A percentile compares a stretch with the other conserved stretches of the same genome.
Evolutionary conservation across 1,139 yeast genomes (phyloP).

Genomic region (Yamadazyma atmosphaerica): DNA sequence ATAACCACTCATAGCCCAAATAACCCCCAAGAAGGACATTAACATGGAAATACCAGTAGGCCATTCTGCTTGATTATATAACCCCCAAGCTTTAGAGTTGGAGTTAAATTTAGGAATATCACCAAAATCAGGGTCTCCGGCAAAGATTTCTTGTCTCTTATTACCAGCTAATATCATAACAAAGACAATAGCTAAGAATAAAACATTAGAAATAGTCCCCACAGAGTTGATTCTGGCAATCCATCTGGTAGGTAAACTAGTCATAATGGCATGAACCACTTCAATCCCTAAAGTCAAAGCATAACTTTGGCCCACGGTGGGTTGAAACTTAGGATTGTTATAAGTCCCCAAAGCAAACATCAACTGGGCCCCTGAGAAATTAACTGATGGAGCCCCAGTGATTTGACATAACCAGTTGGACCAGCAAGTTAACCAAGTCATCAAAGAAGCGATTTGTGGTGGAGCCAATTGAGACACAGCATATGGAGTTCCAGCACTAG

Average conservation of each 20-base stretch:
- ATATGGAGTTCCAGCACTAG: conserved; percentile 45
- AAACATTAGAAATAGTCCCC: conserved; percentile 52
- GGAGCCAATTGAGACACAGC: conserved; percentile 54
- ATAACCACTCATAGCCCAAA: conserved; percentile 76
- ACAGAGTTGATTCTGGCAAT: conserved; percentile 53
- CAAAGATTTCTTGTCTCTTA: conserved; percentile 33
- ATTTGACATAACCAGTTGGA: conserved; percentile 47
- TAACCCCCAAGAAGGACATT: conserved; percentile 60
- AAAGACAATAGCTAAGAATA: conserved; percentile 54
- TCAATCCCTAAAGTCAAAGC: conserved; percentile 53
- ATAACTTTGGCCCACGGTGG: conserved; percentile 50
- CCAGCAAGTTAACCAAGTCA: conserved; percentile 62
- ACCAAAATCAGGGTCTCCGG: conserved; percentile 9
- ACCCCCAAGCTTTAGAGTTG: conserved; percentile 53
- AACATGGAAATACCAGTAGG: conserved; percentile 62
- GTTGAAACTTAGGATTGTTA: conserved; percentile 30
- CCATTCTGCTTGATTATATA: conserved; percentile 63
- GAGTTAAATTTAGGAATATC: conserved; percentile 48
- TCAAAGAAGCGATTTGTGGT: conserved; percentile 48
- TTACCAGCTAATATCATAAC: conserved; percentile 56
- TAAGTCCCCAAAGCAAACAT: conserved; percentile 52
- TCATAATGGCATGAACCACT: conserved; percentile 45
- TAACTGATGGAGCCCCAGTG: conserved; percentile 58
- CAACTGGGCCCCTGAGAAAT: conserved; percentile 59
- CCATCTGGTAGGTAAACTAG: conserved; percentile 55